Evolutionary conservation across 129 eudicot species (phyloP).

Genomic region (Logfia minima): DNA sequence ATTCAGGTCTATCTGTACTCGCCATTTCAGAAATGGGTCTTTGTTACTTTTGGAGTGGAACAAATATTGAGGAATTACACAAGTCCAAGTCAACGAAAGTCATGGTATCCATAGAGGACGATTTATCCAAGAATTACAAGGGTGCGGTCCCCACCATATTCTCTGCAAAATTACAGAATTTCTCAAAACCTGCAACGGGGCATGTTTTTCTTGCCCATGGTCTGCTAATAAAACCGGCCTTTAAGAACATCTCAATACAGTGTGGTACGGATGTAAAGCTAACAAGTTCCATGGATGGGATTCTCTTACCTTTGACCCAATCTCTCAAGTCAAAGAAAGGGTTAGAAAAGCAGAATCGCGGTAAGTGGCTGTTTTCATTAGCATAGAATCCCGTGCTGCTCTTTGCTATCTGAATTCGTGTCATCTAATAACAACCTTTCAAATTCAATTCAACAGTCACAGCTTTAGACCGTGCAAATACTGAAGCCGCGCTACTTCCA

Average conservation of each 20-base stretch:
- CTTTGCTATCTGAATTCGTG: background rate
- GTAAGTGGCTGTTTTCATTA: conserved; percentile 40
- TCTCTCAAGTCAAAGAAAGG: conserved; percentile 62
- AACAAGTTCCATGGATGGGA: conserved; percentile 61
- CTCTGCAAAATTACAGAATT: conserved; percentile 67
- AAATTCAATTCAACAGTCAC: conserved; percentile 60
- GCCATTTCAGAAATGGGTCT: conserved; percentile 88
- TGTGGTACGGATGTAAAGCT: conserved; percentile 64
- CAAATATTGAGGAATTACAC: conserved; percentile 53
- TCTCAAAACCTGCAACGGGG: conserved; percentile 44
- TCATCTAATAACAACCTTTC: conserved; percentile 23
- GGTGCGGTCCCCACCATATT: conserved; percentile 60
- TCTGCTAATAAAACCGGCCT: conserved; percentile 68
- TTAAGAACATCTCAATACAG: conserved; percentile 67
- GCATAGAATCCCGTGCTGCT: background rate
- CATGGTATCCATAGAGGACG: conserved; percentile 42
- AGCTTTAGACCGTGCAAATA: conserved; percentile 86
- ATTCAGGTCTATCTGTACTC: conserved; percentile 57
- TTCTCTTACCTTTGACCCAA: conserved; percentile 63
- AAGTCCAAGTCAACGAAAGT: conserved; percentile 68
- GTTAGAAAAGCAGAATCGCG: conserved; percentile 42
- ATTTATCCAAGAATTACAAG: conserved; percentile 40
- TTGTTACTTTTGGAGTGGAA: conserved; percentile 78
- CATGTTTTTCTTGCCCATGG: conserved; percentile 80
- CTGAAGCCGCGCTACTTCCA: conserved; percentile 79